Evolutionary conservation across 495 filamentous ascomycete species (phyloP).

Genomic region (Aspergillus hancockii): DNA sequence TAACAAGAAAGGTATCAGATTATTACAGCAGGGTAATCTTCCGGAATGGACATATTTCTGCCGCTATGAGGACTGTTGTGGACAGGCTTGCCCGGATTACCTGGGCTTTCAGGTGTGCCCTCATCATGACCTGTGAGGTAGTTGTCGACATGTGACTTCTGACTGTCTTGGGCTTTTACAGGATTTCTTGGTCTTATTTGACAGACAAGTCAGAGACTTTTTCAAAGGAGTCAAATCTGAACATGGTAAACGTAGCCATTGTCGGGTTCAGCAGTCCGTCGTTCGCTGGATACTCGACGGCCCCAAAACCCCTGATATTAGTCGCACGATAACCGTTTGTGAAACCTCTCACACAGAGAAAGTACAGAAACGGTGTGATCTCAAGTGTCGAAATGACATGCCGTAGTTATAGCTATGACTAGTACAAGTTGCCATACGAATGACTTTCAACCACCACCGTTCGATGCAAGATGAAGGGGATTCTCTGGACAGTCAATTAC

Average conservation of each 20-base stretch:
- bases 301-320: constrained; percentile 37
- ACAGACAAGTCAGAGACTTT: not conserved
- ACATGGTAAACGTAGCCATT: not conserved
- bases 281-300: constrained; percentile 25
- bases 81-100: too few relatives aligned
- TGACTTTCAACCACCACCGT: constrained; percentile 30
- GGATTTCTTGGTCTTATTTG: too few relatives aligned
- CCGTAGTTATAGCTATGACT: not conserved
- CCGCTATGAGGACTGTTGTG: too few relatives aligned
- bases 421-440: constrained; percentile 48
- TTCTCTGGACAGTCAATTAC: constrained; percentile 38
- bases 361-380: constrained; percentile 16
- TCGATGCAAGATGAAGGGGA: constrained; percentile 30
- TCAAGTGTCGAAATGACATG: not conserved
- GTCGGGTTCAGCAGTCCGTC: not conserved
- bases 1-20: too few relatives aligned
- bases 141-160: too few relatives aligned
- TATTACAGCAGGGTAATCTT: too few relatives aligned
- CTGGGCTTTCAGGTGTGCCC: too few relatives aligned
- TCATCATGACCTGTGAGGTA: too few relatives aligned
- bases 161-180: too few relatives aligned
- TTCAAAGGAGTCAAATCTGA: not conserved
- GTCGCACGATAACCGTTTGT: constrained; percentile 41
- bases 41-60: too few relatives aligned
- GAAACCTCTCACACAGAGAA: constrained; percentile 44